These are phyloP conservation scores for Malassezia brasiliensis DNA, from an alignment of 1,284 basidiomycete genomes.

Conservation along the genomic window DNA sequence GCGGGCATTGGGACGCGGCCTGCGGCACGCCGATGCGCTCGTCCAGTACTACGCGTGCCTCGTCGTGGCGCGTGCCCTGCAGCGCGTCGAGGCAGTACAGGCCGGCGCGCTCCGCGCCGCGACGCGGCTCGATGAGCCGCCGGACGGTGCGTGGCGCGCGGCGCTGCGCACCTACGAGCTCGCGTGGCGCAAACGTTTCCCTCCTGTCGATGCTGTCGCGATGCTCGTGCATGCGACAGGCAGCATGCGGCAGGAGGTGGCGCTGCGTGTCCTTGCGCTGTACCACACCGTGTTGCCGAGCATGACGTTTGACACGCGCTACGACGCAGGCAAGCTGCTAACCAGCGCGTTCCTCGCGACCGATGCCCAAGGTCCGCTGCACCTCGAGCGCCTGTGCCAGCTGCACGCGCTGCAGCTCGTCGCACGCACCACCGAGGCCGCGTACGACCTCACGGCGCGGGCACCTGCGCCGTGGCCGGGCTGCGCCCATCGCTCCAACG, in stretches of 20 bases:
- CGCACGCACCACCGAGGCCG: conserved; percentile 28
- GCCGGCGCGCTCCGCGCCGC: background rate
- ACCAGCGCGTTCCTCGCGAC: conserved; percentile 51
- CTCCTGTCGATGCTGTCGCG: conserved; percentile 24
- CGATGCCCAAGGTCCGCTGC: background rate
- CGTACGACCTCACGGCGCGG: conserved; percentile 57
- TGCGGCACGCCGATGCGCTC: conserved; percentile 53
- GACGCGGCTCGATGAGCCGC: conserved; percentile 3
- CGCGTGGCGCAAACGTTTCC: conserved; percentile 26
- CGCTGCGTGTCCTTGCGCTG: conserved; percentile 69
- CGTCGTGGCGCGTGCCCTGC: conserved; percentile 52
- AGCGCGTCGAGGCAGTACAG: conserved; percentile 23
- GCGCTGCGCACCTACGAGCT: conserved; percentile 21
- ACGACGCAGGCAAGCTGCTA: conserved; percentile 74
- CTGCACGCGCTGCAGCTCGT: conserved; percentile 62
- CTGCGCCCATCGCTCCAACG: conserved; percentile 20
- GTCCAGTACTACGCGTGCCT: conserved; percentile 74
- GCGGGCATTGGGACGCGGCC: conserved; percentile 60
- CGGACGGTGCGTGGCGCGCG: conserved; percentile 28
- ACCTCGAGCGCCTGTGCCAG: conserved; percentile 58
- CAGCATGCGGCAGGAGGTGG: conserved; percentile 63
- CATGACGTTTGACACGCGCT: conserved; percentile 65
- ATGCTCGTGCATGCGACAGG: conserved; percentile 19
- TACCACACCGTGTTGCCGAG: conserved; percentile 69
- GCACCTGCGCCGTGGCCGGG: conserved; percentile 54